Conservation (phyloP, 805 yeast genomes). For the Metschnikowia reukaufii region DNA sequence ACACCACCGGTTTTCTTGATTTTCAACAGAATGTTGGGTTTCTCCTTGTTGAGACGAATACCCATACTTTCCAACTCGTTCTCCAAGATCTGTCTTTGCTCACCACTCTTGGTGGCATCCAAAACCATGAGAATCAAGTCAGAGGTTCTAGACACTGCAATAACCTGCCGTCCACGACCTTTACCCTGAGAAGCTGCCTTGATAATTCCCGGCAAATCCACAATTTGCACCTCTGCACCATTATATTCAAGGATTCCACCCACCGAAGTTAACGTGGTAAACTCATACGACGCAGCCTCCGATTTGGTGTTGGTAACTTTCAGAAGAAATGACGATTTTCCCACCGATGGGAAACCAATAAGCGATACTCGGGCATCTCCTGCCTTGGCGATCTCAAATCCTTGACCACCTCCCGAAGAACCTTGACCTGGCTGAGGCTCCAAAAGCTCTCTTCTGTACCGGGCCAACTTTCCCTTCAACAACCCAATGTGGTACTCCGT, state of each 20-base stretch:
- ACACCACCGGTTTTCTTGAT: constrained; percentile 90
- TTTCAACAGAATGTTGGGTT: constrained; percentile 75
- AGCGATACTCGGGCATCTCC: constrained; percentile 96
- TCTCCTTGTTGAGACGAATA: constrained; percentile 76
- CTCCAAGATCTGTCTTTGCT: constrained; percentile 84
- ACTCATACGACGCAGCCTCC: constrained; percentile 92
- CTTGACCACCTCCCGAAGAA: constrained; percentile 74
- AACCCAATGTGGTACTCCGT: constrained; percentile 96
- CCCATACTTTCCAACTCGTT: constrained; percentile 92
- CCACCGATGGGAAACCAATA: constrained; percentile 97
- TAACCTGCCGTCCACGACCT: constrained; percentile 96
- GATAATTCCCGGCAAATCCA: constrained; percentile 97
- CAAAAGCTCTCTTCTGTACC: constrained; percentile 84
- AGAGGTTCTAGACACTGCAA: constrained; percentile 93
- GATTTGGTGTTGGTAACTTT: constrained; percentile 92
- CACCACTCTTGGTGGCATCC: constrained; percentile 92
- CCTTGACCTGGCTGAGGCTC: constrained; percentile 84
- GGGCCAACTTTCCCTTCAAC: constrained; percentile 90
- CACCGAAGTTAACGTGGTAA: constrained; percentile 93
- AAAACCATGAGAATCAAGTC: constrained; percentile 90
- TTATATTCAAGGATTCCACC: constrained; percentile 94
- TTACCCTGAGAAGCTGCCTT: constrained; percentile 96
- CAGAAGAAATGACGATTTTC: constrained; percentile 86
- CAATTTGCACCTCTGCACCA: constrained; percentile 95
- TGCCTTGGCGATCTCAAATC: constrained; percentile 91